Base-by-base conservation (phyloP, 2,329 filamentous ascomycete genomes). In the Fusarium coicis region DNA sequence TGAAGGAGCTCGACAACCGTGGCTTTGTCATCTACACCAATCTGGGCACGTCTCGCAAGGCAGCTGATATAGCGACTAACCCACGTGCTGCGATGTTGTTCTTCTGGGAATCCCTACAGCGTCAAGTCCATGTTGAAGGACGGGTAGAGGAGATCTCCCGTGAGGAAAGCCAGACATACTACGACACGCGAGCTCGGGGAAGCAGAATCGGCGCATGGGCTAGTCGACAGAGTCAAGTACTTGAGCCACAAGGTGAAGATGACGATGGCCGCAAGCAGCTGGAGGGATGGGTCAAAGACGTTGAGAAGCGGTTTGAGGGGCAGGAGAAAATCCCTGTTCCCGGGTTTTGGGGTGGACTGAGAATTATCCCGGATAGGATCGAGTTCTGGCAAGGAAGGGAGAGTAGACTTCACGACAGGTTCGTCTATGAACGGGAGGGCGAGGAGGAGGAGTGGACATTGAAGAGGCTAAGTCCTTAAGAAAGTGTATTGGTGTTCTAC, bases 341-440 rank as follows among this genome's bases (percentile, higher is more conserved):
- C 8, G 92, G 93, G 15, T 98, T 97, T 81, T 99, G 96, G 96
- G 96, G 96, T 36, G 96, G 96, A 0, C 80, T 98, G 81, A 90
- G 96, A 76, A 89, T 99, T 68, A 87, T 95, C 72, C 96, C 96
- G 1, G 93, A 95, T 79, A 89, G 90, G 76, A 88, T 99, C 54
- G 96, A 99, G 87, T 99, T 99, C 81, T 99, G 96, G 91, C 95
- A 98, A 86, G 96, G 96, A 6, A 89, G 96, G 77, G 89, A 94
- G 80, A 97, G 92, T 83, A 88, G 96, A 67, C 84, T 99, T 82
- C 96, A 99, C 84, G 96, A 99, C 86, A 92, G 96, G 30, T 98
- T 99, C 81, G 88, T 91, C 70, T 98, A 98, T 83, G 90, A 90
- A 63, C 91, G 89, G 80, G 85, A 84, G 58, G 85, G 84, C 16